A percentile compares a stretch with the other conserved stretches of the same genome.
These are phyloP conservation scores for Thalia dealbata DNA, from an alignment of 176 grass and related monocot species.

Conservation along the genomic window DNA sequence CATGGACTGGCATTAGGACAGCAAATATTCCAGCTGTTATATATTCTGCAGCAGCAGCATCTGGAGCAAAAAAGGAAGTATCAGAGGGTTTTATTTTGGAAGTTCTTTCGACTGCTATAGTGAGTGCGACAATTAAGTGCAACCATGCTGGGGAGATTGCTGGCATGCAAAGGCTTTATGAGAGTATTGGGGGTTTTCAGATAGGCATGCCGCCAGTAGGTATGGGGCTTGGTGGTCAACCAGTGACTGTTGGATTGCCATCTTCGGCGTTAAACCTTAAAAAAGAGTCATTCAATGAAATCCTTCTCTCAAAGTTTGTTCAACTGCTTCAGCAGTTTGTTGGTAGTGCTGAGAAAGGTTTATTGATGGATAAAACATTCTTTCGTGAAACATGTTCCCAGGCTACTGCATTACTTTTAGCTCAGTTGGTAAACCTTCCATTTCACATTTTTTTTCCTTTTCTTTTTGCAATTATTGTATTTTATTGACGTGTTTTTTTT, in stretches of 20 bases:
- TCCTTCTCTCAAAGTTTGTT: slow-evolving; percentile 88
- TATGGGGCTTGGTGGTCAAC: slow-evolving; percentile 28
- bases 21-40: slow-evolving; percentile 90
- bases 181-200: slow-evolving; percentile 84
- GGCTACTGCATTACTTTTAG: slow-evolving; percentile 89
- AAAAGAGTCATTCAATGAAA: slow-evolving; percentile 76
- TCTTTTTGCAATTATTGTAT: background rate
- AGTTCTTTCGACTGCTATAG: slow-evolving; percentile 96
- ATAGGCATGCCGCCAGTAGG: slow-evolving; percentile 45
- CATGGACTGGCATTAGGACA: slow-evolving; percentile 85
- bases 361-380: slow-evolving; percentile 65
- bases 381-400: slow-evolving; percentile 99
- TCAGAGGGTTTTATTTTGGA: slow-evolving; percentile 78
- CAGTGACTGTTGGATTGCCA: slow-evolving; percentile 10
- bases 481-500: slow-evolving; percentile 15
- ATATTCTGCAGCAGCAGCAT: slow-evolving; percentile 94
- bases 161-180: slow-evolving; percentile 95
- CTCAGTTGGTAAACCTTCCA: slow-evolving; percentile 60
- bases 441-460: background rate
- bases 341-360: slow-evolving; percentile 71
- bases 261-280: slow-evolving; percentile 28
- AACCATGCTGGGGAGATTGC: slow-evolving; percentile 98
- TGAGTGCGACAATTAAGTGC: slow-evolving; percentile 90
- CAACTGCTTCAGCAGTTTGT: slow-evolving; percentile 86
- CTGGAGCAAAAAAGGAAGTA: slow-evolving; percentile 86